phyloP scores from a whole-genome alignment of 306 rosid species.

The Trifolium dubium region DNA sequence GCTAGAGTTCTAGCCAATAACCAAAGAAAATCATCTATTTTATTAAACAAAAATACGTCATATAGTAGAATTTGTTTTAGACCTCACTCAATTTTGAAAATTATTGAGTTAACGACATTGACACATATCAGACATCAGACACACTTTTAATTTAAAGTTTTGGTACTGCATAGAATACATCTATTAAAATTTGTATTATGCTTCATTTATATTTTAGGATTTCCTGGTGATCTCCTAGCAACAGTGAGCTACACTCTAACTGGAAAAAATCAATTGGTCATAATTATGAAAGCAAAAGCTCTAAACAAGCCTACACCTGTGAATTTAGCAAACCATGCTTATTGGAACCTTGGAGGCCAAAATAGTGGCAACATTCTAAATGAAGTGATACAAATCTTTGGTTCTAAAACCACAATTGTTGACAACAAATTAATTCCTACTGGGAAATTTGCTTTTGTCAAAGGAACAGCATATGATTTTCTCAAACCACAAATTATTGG shows the following conservation, averaged over 20 bases:
- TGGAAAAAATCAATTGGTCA: slow-evolving; percentile 50
- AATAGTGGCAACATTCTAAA: slow-evolving; percentile 73
- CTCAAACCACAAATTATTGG: slow-evolving; percentile 63
- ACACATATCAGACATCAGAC: too few relatives aligned
- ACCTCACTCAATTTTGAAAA: too few relatives aligned
- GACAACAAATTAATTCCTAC: slow-evolving; percentile 79
- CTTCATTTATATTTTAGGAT: slow-evolving; percentile 55
- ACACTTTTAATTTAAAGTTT: too few relatives aligned
- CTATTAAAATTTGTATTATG: background rate
- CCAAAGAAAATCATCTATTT: too few relatives aligned
- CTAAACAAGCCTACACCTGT: slow-evolving; percentile 88
- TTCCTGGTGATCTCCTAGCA: slow-evolving; percentile 78
- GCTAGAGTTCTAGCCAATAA: too few relatives aligned
- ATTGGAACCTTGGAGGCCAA: slow-evolving; percentile 88
- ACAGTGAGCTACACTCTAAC: slow-evolving; percentile 63
- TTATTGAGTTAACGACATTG: too few relatives aligned
- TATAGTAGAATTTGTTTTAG: too few relatives aligned
- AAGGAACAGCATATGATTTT: slow-evolving; percentile 66
- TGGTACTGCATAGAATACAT: too few relatives aligned
- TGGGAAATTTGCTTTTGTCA: slow-evolving; percentile 54
- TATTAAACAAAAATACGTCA: too few relatives aligned
- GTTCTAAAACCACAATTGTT: slow-evolving; percentile 64
- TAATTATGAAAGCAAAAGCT: slow-evolving; percentile 72
- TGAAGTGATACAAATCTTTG: slow-evolving; percentile 64
- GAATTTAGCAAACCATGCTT: slow-evolving; percentile 75